Percentiles rank a stretch among this genome's conserved stretches.
Evolutionary conservation across 768 basidiomycete genomes (phyloP).

Genomic region (Lactarius quietus): DNA sequence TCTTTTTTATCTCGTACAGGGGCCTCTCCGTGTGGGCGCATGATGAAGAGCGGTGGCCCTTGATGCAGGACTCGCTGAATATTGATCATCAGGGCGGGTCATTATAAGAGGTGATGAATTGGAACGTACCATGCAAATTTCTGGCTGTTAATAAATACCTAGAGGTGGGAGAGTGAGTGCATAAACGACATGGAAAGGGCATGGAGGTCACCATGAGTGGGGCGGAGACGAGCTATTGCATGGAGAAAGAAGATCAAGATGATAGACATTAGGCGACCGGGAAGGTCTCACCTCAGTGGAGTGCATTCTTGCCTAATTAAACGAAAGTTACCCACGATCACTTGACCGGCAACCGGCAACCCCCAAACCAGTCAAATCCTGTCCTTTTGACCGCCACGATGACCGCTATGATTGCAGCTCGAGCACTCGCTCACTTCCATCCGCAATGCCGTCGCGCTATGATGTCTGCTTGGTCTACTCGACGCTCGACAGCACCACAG

Average conservation of each 20-base stretch:
- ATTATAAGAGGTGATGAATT: background rate
- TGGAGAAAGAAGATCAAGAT: background rate
- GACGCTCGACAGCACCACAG: slow-evolving; percentile 30
- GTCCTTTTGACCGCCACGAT: background rate
- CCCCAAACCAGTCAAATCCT: background rate
- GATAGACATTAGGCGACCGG: background rate
- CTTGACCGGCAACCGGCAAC: background rate
- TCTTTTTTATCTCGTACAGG: slow-evolving; percentile 28
- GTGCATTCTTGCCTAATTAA: background rate
- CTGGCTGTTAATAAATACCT: slow-evolving; percentile 27
- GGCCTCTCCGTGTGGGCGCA: slow-evolving; percentile 27
- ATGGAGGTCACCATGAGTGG: slow-evolving; percentile 13
- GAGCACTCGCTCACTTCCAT: background rate
- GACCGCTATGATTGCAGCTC: slow-evolving; percentile 20
- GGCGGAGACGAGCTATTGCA: background rate
- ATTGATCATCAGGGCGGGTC: background rate
- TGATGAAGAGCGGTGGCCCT: slow-evolving; percentile 28
- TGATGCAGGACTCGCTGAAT: slow-evolving; percentile 27
- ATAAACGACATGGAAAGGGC: background rate
- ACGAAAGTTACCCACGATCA: background rate
- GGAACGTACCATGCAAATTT: slow-evolving; percentile 26
- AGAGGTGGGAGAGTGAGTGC: background rate
- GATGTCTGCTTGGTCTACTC: slow-evolving; percentile 60
- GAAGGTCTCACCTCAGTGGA: background rate
- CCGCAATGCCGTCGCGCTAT: slow-evolving; percentile 49